phyloP scores from a whole-genome alignment of 2,329 filamentous ascomycete species.

The Dryadomyces sulphureus region DNA sequence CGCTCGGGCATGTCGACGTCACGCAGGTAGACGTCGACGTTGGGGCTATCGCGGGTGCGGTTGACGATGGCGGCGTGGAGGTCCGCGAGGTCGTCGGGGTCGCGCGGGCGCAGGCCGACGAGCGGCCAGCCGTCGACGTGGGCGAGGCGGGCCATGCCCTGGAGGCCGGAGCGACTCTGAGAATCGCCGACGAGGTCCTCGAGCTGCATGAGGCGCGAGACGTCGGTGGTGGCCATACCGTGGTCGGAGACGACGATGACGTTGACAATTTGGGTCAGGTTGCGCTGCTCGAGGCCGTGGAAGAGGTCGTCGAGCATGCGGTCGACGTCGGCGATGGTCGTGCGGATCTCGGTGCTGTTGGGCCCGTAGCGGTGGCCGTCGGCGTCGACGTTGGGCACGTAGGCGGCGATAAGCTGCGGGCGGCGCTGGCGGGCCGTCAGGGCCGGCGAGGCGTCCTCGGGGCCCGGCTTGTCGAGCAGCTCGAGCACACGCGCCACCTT shows the following conservation, averaged over 20 bases:
- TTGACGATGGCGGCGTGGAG: conserved; percentile 49
- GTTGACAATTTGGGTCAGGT: conserved; percentile 81
- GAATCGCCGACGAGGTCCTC: conserved; percentile 65
- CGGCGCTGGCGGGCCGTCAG: conserved; percentile 32
- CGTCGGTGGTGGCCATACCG: conserved; percentile 91
- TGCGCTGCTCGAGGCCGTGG: conserved; percentile 60
- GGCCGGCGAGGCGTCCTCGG: conserved; percentile 23
- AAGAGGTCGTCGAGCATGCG: conserved; percentile 68
- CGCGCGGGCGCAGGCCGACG: conserved; percentile 71
- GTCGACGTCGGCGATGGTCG: conserved; percentile 68
- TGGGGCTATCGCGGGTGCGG: conserved; percentile 45
- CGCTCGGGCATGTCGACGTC: conserved; percentile 80
- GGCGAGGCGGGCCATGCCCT: conserved; percentile 46
- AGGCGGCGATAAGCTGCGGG: conserved; percentile 84
- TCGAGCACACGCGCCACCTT: conserved; percentile 71
- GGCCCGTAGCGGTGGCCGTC: conserved; percentile 83
- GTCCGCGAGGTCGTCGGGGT: conserved; percentile 45
- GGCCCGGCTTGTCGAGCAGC: conserved; percentile 71
- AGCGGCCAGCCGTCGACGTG: conserved; percentile 92
- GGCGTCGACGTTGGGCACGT: conserved; percentile 82
- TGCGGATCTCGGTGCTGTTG: conserved; percentile 80
- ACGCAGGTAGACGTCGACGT: conserved; percentile 75
- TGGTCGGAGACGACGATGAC: conserved; percentile 95
- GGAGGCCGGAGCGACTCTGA: background rate
- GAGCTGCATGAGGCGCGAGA: conserved; percentile 66